Percentiles rank a stretch among this genome's conserved stretches.
These are phyloP conservation scores for Gilbertella persicaria DNA, from an alignment of 371 early-diverging fungal genomes.

Conservation along the genomic window DNA sequence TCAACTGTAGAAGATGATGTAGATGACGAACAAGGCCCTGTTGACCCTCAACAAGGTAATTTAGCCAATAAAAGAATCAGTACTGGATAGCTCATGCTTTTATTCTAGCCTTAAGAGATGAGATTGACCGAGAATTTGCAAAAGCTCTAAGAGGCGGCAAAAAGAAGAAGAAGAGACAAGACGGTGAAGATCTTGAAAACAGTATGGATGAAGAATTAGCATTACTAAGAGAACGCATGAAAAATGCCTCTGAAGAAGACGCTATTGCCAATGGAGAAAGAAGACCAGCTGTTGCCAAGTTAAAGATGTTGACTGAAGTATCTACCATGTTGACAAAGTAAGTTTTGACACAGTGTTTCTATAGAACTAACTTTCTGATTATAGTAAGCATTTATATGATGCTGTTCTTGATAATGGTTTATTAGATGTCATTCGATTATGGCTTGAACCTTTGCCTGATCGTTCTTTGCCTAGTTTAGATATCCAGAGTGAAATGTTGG, in stretches of 20 bases:
- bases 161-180: conserved; percentile 61
- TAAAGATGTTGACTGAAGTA: conserved; percentile 79
- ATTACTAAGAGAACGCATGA: conserved; percentile 78
- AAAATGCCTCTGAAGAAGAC: conserved; percentile 78
- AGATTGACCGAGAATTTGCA: conserved; percentile 64
- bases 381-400: conserved; percentile 64
- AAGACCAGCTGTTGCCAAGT: conserved; percentile 82
- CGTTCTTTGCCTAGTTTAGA: conserved; percentile 92
- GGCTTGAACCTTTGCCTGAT: conserved; percentile 98
- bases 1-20: conserved; percentile 14
- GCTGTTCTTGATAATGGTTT: conserved; percentile 86
- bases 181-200: conserved; percentile 64
- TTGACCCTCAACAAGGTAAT: conserved; percentile 42
- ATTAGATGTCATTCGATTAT: conserved; percentile 83
- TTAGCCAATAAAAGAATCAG: too few species aligned
- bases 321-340: conserved; percentile 72
- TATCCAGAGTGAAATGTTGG: conserved; percentile 86
- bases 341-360: conserved; percentile 7
- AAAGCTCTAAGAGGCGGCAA: conserved; percentile 64
- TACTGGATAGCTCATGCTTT: not conserved
- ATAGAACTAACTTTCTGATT: not conserved
- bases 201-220: conserved; percentile 67
- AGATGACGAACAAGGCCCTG: conserved; percentile 27
- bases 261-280: conserved; percentile 71
- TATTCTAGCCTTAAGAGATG: conserved; percentile 49